Conservation (phyloP, 805 yeast genomes). For the Cephaloascus albidus region DNA sequence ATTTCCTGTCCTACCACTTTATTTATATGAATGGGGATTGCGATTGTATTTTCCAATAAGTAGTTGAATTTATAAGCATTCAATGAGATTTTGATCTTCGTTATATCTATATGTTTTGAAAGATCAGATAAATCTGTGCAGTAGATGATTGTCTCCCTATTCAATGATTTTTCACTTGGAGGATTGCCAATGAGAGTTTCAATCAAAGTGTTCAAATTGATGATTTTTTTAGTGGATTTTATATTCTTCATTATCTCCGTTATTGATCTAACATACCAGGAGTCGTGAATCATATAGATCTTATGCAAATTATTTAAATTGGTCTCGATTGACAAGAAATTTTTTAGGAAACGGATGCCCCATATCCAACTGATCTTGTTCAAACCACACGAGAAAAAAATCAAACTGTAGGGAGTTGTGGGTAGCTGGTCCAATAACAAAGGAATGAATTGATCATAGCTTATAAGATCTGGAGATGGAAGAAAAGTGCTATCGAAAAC, state of each 20-base stretch:
- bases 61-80: conserved; percentile 65
- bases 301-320: conserved; percentile 40
- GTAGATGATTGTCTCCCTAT: conserved; percentile 28
- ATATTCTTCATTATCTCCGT: conserved; percentile 64
- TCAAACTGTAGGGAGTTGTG: conserved; percentile 48
- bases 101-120: conserved; percentile 59
- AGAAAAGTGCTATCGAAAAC: conserved; percentile 78
- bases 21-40: conserved; percentile 32
- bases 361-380: conserved; percentile 56
- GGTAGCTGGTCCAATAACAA: conserved; percentile 53
- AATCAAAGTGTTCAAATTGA: conserved; percentile 10
- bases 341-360: conserved; percentile 44
- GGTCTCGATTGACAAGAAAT: conserved; percentile 48
- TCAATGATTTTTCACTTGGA: background rate
- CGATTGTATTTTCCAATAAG: conserved; percentile 37
- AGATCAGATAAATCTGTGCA: conserved; percentile 43
- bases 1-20: background rate
- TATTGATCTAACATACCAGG: conserved; percentile 76
- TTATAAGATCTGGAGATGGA: conserved; percentile 44
- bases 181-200: conserved; percentile 1
- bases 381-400: conserved; percentile 80
- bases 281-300: conserved; percentile 79
- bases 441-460: conserved; percentile 44
- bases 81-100: conserved; percentile 66
- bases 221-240: conserved; percentile 33